Base-by-base conservation (phyloP, 139 green algal species). In the Klebsormidium nitens region DNA sequence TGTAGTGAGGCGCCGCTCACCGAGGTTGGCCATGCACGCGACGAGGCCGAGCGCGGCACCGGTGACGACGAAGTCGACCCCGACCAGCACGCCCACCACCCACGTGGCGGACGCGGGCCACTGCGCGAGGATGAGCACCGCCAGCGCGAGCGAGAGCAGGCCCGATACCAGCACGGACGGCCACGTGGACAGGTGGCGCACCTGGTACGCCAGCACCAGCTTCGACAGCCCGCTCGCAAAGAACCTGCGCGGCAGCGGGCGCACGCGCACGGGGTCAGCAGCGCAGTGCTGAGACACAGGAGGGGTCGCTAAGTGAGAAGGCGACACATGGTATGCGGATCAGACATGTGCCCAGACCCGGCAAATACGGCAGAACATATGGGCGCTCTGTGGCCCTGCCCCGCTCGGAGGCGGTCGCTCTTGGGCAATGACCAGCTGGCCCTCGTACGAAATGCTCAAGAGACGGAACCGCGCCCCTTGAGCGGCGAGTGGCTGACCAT, bases 81-180 rank as follows among this genome's bases (percentile, higher is more conserved):
- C 66, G 42, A 74, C 36, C 5, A 74, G 28, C 26, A 74, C 31
- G 36, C 66, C 66, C 6, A 74, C 31, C 17, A 74, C n/a, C 66
- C 66, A 66, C 36, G 29, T 5, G 3, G 55, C 29, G 66, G 8
- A 72, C 55, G 23, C 52, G 11, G 66, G 66, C 6, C 72, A 8
- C 6, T 72, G 36, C 6, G 8, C 66, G 19, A 71, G 34, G 34
- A 71, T 44, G 8, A 5, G 19, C 19, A 71, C 71, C 5, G 8
- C 64, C 55, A 74, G 58, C 29, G 40, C 58, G 37, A 74, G 50
- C 4, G 66, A 74, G 56, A 64, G 40, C 66, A 80, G 26, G 28
- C 68, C 69, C 36, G 67, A 73, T 37, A 68, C 66, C 6, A 76
- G 32, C 36, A 62, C 39, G 39, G 68, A 5, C 73, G 67, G 48